Conservation (phyloP, 83 land plant genomes). For the Picea engelmannii region DNA sequence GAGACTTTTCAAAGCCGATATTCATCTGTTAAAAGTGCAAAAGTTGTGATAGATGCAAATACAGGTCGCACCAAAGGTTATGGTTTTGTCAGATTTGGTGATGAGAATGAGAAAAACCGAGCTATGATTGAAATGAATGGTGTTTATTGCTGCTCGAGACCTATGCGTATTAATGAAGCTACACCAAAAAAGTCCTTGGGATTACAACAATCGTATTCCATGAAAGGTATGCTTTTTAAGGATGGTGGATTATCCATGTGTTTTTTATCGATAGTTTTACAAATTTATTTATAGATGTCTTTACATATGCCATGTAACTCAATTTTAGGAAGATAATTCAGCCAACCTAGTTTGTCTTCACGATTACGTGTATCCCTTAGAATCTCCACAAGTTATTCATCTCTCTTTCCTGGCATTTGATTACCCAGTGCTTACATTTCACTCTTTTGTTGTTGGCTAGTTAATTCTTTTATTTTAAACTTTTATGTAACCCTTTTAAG, state of each 20-base stretch:
- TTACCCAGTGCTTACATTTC: neutral
- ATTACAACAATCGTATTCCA: conserved; percentile 29
- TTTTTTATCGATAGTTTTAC: neutral
- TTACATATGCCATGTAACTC: neutral
- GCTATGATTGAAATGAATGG: conserved; percentile 83
- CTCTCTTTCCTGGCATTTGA: neutral
- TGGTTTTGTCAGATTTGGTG: conserved; percentile 53
- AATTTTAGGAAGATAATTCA: neutral
- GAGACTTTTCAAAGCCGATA: conserved; percentile 54
- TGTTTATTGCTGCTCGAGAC: conserved; percentile 52
- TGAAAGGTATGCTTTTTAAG: conserved; percentile 39
- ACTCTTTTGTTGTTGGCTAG: neutral
- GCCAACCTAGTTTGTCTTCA: neutral
- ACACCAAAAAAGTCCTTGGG: conserved; percentile 28
- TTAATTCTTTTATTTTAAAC: too few relatives aligned
- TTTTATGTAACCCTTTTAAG: neutral
- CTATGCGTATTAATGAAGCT: conserved; percentile 68
- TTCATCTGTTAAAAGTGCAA: conserved; percentile 63
- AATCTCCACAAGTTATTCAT: neutral
- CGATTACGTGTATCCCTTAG: neutral
- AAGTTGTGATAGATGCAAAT: conserved; percentile 62
- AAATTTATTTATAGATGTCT: neutral
- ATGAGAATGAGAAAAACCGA: conserved; percentile 52
- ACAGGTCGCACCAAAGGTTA: conserved; percentile 76
- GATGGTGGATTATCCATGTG: neutral